phyloP scores from a whole-genome alignment of 495 filamentous ascomycete genomes.

The Talaromyces wortmannii region DNA sequence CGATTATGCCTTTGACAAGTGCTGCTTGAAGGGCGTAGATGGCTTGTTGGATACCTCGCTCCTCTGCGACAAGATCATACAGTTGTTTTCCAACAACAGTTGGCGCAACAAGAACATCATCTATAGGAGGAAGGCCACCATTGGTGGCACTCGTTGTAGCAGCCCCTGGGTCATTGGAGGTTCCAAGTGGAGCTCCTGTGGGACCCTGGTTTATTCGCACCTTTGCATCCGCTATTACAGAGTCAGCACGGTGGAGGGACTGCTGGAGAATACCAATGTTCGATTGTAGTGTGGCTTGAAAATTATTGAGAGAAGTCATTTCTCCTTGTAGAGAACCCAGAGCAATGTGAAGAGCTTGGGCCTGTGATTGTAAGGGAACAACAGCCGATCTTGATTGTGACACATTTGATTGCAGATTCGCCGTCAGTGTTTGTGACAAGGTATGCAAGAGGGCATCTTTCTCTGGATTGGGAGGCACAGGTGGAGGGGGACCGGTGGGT shows the following conservation, averaged over 20 bases:
- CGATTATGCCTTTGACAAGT: slow-evolving; percentile 73
- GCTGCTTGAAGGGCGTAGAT: slow-evolving; percentile 79
- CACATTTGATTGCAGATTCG: slow-evolving; percentile 57
- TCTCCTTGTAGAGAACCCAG: slow-evolving; percentile 63
- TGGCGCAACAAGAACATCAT: slow-evolving; percentile 87
- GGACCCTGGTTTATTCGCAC: slow-evolving; percentile 20
- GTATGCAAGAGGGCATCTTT: slow-evolving; percentile 83
- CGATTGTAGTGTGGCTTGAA: slow-evolving; percentile 60
- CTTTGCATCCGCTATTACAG: slow-evolving; percentile 61
- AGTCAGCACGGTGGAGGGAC: slow-evolving; percentile 71
- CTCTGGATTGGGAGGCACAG: slow-evolving; percentile 92
- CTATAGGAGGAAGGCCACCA: slow-evolving; percentile 57
- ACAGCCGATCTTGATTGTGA: slow-evolving; percentile 63
- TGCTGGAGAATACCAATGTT: slow-evolving; percentile 75
- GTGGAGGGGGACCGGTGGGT: slow-evolving; percentile 59
- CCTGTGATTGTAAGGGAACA: slow-evolving; percentile 70
- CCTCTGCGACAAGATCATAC: slow-evolving; percentile 81
- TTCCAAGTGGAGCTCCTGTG: slow-evolving; percentile 31
- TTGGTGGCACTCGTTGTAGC: slow-evolving; percentile 5
- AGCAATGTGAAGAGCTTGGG: slow-evolving; percentile 63
- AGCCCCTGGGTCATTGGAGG: slow-evolving; percentile 15
- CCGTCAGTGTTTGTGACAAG: slow-evolving; percentile 60
- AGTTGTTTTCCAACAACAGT: slow-evolving; percentile 90
- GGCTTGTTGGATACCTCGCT: slow-evolving; percentile 73
- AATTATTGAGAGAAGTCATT: slow-evolving; percentile 56